phyloP scores from a whole-genome alignment of 108 stramenopile genomes.

The Chaetoceros tenuissimus region DNA sequence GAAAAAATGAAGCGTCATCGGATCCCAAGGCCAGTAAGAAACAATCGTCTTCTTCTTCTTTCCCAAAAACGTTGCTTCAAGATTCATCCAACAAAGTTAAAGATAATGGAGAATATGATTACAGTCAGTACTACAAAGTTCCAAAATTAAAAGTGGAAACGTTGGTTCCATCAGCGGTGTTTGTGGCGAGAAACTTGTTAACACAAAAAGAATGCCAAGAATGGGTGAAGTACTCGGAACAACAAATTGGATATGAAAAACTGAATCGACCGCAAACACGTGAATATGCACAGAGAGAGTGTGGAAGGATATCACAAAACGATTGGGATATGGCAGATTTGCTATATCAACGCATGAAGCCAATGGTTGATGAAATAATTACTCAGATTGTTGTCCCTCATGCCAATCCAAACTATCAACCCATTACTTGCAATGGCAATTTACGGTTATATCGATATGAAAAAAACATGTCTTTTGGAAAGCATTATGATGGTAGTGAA shows the following conservation, averaged over 20 bases:
- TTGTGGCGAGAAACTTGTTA: slow-evolving; percentile 28
- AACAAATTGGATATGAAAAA: slow-evolving; percentile 29
- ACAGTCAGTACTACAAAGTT: too few relatives aligned
- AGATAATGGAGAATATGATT: too few relatives aligned
- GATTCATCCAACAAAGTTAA: too few relatives aligned
- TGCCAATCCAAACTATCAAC: slow-evolving; percentile 22
- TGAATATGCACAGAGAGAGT: slow-evolving; percentile 75
- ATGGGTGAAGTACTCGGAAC: slow-evolving; percentile 73
- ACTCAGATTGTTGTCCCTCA: slow-evolving; percentile 9
- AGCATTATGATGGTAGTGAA: slow-evolving; percentile 70
- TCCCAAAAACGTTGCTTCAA: too few relatives aligned
- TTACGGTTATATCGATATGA: slow-evolving; percentile 77
- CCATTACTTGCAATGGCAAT: slow-evolving; percentile 78
- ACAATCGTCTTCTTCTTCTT: too few relatives aligned
- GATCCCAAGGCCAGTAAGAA: too few relatives aligned
- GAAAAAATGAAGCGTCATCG: too few relatives aligned
- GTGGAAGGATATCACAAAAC: slow-evolving; percentile 38
- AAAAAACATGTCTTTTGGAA: slow-evolving; percentile 78
- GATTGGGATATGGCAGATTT: slow-evolving; percentile 34
- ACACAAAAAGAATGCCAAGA: slow-evolving; percentile 59
- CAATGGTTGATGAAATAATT: slow-evolving; percentile 20
- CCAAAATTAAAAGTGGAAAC: too few relatives aligned
- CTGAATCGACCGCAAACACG: slow-evolving; percentile 54
- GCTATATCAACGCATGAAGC: slow-evolving; percentile 34
- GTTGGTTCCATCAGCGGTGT: too few relatives aligned